Evolutionary conservation across 345 rosid genomes (phyloP).

Genomic region (Rubroshorea leprosula): DNA sequence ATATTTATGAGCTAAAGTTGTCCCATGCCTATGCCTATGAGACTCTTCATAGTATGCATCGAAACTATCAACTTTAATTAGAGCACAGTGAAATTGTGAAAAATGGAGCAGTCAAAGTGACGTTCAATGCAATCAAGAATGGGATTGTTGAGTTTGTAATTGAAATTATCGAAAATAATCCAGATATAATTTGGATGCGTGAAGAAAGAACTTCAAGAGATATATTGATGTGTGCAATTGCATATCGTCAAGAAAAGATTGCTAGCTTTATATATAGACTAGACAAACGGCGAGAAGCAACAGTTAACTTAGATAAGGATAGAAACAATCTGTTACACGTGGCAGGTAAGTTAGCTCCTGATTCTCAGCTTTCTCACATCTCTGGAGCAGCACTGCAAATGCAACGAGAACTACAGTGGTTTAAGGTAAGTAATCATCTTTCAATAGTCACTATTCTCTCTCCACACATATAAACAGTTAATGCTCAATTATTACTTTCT

Average conservation of each 20-base stretch:
- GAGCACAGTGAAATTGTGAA: not conserved
- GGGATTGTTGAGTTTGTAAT: constrained; percentile 16
- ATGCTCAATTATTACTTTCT: not conserved
- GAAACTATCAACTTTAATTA: too few species aligned
- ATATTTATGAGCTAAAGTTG: too few species aligned
- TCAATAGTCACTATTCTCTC: too few species aligned
- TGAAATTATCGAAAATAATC: constrained; percentile 9
- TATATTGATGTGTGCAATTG: constrained; percentile 19
- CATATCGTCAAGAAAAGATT: constrained; percentile 12
- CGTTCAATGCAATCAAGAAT: constrained; percentile 15
- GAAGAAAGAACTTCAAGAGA: constrained; percentile 10
- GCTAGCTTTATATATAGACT: constrained; percentile 13
- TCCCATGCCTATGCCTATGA: not conserved
- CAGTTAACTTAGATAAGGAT: not conserved
- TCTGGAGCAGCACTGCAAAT: constrained; percentile 30
- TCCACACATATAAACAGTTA: too few species aligned
- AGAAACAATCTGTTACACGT: constrained; percentile 17
- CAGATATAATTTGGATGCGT: constrained; percentile 15
- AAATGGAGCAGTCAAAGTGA: constrained; percentile 3
- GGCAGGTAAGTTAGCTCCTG: constrained; percentile 20
- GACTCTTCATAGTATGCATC: not conserved
- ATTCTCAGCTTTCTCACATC: constrained; percentile 10
- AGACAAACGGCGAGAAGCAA: not conserved
- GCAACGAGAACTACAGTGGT: constrained; percentile 35
- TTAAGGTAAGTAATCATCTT: constrained; percentile 18